These are phyloP conservation scores for Euphorbia corollata DNA, from an alignment of 441 rosid species.

Conservation along the genomic window DNA sequence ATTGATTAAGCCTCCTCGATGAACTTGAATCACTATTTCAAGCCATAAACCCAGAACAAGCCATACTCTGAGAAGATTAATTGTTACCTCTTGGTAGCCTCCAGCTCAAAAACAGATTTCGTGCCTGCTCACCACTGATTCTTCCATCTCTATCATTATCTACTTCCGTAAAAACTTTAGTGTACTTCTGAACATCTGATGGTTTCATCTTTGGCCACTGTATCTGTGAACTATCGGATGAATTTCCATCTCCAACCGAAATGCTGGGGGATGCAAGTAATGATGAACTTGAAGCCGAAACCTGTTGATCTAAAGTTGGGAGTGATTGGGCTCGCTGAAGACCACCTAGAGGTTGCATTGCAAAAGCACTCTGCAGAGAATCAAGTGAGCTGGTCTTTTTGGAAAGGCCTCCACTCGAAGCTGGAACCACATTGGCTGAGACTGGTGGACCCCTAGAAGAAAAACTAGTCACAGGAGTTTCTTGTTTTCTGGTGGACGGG, in stretches of 20 bases:
- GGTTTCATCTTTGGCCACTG: slow-evolving; percentile 88
- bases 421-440: slow-evolving; percentile 40
- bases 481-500: slow-evolving; percentile 41
- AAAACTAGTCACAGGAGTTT: slow-evolving; percentile 35
- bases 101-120: slow-evolving; percentile 89
- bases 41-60: not conserved
- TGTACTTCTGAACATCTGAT: slow-evolving; percentile 77
- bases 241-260: slow-evolving; percentile 49
- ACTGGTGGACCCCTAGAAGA: slow-evolving; percentile 37
- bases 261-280: slow-evolving; percentile 39
- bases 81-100: slow-evolving; percentile 83
- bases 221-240: slow-evolving; percentile 47
- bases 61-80: slow-evolving; percentile 13
- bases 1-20: not conserved
- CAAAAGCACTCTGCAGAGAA: slow-evolving; percentile 55
- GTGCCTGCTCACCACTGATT: slow-evolving; percentile 88
- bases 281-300: slow-evolving; percentile 46
- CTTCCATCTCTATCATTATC: slow-evolving; percentile 90
- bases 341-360: slow-evolving; percentile 54
- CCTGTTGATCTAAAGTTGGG: slow-evolving; percentile 39
- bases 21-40: not conserved
- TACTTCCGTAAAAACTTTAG: slow-evolving; percentile 83
- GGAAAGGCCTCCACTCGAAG: slow-evolving; percentile 38
- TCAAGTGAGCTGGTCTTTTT: slow-evolving; percentile 57
- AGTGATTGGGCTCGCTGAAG: slow-evolving; percentile 42